phyloP scores from a whole-genome alignment of 2,329 filamentous ascomycete genomes.

The Corinectria fuckeliana region DNA sequence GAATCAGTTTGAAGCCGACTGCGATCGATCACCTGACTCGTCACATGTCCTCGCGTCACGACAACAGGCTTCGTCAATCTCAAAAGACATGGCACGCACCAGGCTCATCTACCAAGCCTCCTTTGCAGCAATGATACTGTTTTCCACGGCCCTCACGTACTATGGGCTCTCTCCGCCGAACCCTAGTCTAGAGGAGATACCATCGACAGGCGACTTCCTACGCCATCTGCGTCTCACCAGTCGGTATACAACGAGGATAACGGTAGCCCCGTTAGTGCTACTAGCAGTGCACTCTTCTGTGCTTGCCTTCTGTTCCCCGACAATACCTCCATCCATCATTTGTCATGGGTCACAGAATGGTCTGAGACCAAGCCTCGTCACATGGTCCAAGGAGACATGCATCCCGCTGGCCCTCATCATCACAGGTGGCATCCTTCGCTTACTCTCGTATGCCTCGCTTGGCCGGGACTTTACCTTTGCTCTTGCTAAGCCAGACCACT shows the following conservation, averaged over 20 bases:
- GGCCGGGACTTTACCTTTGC: constrained; percentile 61
- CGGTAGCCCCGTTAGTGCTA: background rate
- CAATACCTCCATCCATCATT: constrained; percentile 34
- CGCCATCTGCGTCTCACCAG: background rate
- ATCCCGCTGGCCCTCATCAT: constrained; percentile 45
- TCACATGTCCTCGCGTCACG: too few relatives aligned
- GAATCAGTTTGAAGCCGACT: too few relatives aligned
- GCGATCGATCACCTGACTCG: too few relatives aligned
- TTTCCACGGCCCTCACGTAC: too few relatives aligned
- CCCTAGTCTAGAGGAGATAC: too few relatives aligned
- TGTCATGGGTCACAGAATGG: constrained; percentile 40
- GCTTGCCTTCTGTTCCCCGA: constrained; percentile 7
- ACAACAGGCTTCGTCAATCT: too few relatives aligned
- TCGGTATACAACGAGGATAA: background rate
- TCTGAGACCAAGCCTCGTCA: constrained; percentile 41
- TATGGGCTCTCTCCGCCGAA: too few relatives aligned
- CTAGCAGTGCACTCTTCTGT: background rate
- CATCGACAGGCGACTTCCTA: background rate
- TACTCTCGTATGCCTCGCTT: constrained; percentile 51
- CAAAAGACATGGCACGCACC: too few relatives aligned
- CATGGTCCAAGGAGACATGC: constrained; percentile 45
- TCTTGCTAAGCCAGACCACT: constrained; percentile 52
- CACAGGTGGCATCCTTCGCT: constrained; percentile 41
- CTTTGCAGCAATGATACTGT: too few relatives aligned
- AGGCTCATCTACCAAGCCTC: too few relatives aligned